These are phyloP conservation scores for Teratosphaeria destructans DNA, from an alignment of 2,329 filamentous ascomycete species.

Conservation along the genomic window DNA sequence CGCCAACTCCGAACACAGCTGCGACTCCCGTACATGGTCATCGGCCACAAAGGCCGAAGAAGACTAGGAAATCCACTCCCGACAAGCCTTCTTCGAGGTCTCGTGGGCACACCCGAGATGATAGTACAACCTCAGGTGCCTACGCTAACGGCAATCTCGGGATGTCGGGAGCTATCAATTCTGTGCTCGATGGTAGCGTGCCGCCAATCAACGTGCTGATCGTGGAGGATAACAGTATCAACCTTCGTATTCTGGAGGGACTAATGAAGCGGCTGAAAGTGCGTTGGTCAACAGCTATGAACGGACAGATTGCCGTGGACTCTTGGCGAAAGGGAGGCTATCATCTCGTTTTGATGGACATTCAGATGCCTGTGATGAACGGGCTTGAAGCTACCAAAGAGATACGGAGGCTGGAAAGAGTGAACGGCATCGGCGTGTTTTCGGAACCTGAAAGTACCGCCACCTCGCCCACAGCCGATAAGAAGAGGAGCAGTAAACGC, in stretches of 20 bases:
- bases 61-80: constrained; percentile 16
- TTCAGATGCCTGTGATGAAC: constrained; percentile 30
- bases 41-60: constrained; percentile 13
- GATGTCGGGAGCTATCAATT: not conserved
- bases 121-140: not conserved
- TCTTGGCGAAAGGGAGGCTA: constrained; percentile 92
- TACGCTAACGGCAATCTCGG: not conserved
- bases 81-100: constrained; percentile 8
- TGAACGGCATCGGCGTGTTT: constrained; percentile 90
- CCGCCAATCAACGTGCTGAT: constrained; percentile 96
- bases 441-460: constrained; percentile 23
- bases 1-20: constrained; percentile 21
- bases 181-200: constrained; percentile 65
- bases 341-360: constrained; percentile 96
- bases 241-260: constrained; percentile 81
- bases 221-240: constrained; percentile 98
- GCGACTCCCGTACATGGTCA: not conserved
- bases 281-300: constrained; percentile 93
- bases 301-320: constrained; percentile 81
- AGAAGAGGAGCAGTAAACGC: not conserved
- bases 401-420: constrained; percentile 76
- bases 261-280: constrained; percentile 96
- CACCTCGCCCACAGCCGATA: constrained; percentile 11
- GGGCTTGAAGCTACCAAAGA: constrained; percentile 91
- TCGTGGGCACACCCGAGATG: not conserved